Evolutionary conservation across 148 eudicot genomes (phyloP).

Genomic region (Bassia scoparia): DNA sequence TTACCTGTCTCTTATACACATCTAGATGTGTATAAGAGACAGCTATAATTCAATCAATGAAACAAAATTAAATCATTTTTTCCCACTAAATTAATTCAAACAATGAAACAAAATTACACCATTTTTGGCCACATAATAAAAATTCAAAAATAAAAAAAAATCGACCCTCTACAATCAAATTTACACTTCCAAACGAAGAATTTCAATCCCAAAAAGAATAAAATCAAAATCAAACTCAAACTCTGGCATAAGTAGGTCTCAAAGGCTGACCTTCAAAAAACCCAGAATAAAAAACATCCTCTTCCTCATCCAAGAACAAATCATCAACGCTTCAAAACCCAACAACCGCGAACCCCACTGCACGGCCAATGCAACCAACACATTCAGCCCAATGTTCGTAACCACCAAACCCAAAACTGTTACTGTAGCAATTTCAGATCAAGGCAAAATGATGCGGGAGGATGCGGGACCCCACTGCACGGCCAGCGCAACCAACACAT

Average conservation of each 20-base stretch:
- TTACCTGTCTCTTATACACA: no score
- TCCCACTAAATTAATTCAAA: no score
- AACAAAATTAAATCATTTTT: no score
- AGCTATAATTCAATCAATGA: no score
- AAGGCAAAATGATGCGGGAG: constrained; percentile 41
- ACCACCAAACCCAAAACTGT: constrained; percentile 54
- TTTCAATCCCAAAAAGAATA: no score
- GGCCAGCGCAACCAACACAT: no score
- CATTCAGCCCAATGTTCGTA: constrained; percentile 58
- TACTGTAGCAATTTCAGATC: constrained; percentile 34
- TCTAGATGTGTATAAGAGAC: no score
- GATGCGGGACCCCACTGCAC: no score
- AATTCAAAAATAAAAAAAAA: background rate
- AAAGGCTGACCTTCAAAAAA: constrained; percentile 39
- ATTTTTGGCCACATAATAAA: no score
- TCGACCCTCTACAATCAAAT: background rate
- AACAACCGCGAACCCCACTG: constrained; percentile 39
- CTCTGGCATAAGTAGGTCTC: constrained; percentile 28
- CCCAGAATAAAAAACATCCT: constrained; percentile 47
- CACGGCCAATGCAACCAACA: constrained; percentile 43
- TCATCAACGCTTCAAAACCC: constrained; percentile 49
- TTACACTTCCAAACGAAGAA: background rate
- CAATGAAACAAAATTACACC: no score
- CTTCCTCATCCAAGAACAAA: constrained; percentile 57
- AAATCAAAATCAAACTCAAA: constrained; percentile 12